Evolutionary conservation across 116 monocot genomes (phyloP), one percentile per base, ranked within the genome.

Genomic region (Iris pallida): DNA sequence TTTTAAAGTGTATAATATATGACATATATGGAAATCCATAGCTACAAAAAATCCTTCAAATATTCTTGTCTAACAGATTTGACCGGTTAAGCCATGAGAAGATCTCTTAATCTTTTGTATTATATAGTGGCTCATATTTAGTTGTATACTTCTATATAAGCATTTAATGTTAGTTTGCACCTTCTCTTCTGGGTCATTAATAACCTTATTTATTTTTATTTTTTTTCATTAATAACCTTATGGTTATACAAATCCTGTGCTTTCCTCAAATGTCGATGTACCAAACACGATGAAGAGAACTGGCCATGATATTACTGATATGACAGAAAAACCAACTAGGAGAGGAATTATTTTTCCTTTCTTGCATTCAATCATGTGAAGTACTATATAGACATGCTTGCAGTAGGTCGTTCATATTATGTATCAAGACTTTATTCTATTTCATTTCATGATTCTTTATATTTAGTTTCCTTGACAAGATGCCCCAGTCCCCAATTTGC

Each of bases 341-440:
- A 73, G 67, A 71, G 87, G 82, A 78, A 82, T 91, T 78, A 56
- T 80, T 71, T 68, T 91, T 30, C 91, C 91, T 87, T 73, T 82
- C 87, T 62, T 52, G 62, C 71, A 15, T 91, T 91, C 60, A 78
- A 74, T 65, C 80, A 91, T 73, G 74, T 91, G 45, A 91, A 77
- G 41, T 91, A 91, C 69, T 83, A 76, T 46, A 85, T 91, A 8
- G 87, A 91, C 59, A 85, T 91, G 85, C 85, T 87, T 64, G 20
- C 56, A 20, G 91, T 91, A 76, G 80, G 84, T 81, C 19, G 16
- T 53, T 55, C 30, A 30, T 3, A 30, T 30, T 30, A 30, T 30
- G 30, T 30, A 30, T 30, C 30, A 30, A 30, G 30, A 30, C 30
- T 30, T 30, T 76, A 1, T 53, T 51, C 30, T 30, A 30, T 30